These are phyloP conservation scores for Sporothrix brunneoviolacea DNA, from an alignment of 2,329 filamentous ascomycete species.

Conservation along the genomic window DNA sequence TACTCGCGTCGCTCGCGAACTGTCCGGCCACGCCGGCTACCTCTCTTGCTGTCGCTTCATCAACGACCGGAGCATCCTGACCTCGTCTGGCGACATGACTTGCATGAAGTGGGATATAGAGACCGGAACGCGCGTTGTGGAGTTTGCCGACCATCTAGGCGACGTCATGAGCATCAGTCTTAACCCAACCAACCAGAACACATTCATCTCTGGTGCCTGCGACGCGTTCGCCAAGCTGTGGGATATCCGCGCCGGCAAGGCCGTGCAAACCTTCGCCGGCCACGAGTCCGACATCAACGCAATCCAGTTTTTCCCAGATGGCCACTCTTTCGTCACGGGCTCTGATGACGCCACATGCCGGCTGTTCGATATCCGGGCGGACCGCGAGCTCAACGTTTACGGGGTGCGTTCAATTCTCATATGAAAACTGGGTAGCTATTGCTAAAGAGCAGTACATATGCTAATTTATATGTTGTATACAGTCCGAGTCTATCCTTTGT, in stretches of 20 bases:
- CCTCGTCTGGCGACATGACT: constrained; percentile 98
- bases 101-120: constrained; percentile 99
- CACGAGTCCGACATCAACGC: constrained; percentile 99
- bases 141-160: constrained; percentile 96
- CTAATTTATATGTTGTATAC: constrained; percentile 19
- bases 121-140: constrained; percentile 91
- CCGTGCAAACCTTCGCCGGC: constrained; percentile 95
- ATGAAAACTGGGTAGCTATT: too few relatives aligned
- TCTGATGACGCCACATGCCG: constrained; percentile 97
- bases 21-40: constrained; percentile 95
- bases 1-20: constrained; percentile 87
- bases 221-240: constrained; percentile 98
- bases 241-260: constrained; percentile 98
- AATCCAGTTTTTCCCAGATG: constrained; percentile 98
- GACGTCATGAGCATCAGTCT: constrained; percentile 99
- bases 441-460: not conserved
- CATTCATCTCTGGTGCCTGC: constrained; percentile 98
- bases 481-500: constrained; percentile 96
- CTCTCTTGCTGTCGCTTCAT: constrained; percentile 98
- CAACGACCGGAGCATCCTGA: constrained; percentile 95
- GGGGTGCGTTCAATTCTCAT: constrained; percentile 46
- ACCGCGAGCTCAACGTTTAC: constrained; percentile 67
- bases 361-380: constrained; percentile 94
- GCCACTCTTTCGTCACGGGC: constrained; percentile 95
- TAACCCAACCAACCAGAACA: constrained; percentile 98